phyloP scores from a whole-genome alignment of 768 basidiomycete genomes.

The Cystofilobasidium bisporidii region DNA sequence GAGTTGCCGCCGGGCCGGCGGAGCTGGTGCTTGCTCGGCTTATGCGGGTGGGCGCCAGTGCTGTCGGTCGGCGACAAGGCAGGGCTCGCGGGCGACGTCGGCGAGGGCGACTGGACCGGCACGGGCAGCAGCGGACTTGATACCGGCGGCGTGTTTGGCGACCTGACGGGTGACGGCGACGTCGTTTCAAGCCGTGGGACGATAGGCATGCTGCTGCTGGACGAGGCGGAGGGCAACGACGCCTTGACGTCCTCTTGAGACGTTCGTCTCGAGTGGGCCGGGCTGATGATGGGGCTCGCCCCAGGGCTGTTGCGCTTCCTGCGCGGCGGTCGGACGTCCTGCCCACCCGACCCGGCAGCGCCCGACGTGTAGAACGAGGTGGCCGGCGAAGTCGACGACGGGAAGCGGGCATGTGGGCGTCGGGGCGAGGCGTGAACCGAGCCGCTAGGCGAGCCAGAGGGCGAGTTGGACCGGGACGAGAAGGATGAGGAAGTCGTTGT shows the following conservation, averaged over 20 bases:
- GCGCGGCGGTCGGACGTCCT: slow-evolving; percentile 21
- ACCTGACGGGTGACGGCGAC: background rate
- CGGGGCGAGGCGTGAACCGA: background rate
- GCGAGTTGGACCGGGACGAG: background rate
- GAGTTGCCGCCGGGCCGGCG: slow-evolving; percentile 10
- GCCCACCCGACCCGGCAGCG: background rate
- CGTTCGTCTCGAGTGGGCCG: background rate
- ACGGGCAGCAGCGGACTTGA: background rate
- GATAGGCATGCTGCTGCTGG: background rate
- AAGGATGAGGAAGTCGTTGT: background rate
- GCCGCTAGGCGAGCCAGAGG: background rate
- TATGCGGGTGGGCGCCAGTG: background rate
- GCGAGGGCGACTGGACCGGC: background rate
- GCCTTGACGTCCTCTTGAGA: slow-evolving; percentile 2
- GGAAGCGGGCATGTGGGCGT: background rate
- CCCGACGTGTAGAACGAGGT: background rate
- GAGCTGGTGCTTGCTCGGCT: background rate
- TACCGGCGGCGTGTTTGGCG: background rate
- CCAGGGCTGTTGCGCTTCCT: background rate
- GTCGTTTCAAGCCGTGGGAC: slow-evolving; percentile 9
- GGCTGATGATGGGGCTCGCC: background rate
- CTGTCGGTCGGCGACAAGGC: background rate
- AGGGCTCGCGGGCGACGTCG: background rate
- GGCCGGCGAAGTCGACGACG: background rate
- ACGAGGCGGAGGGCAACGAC: background rate